Evolutionary conservation across 78 protist genomes (phyloP), one percentile per base, ranked within the genome.

Genomic region (Guillardia theta): DNA sequence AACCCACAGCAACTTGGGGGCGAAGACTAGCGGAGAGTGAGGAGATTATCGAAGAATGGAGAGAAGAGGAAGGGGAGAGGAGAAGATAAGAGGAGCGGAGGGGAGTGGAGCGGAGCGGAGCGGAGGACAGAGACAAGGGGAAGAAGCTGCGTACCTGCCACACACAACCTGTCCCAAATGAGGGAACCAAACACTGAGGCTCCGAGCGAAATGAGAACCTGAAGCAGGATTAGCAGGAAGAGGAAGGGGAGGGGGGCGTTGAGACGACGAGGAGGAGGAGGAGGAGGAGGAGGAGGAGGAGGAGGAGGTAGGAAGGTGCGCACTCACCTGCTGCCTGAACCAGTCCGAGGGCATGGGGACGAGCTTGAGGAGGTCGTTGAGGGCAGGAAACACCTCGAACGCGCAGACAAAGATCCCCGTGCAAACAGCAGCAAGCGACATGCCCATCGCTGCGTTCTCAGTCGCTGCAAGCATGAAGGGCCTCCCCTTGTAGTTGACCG

Each of bases 311-410:
- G 15, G 36, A 36, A 77, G 15, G 22, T 77, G 10, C 22, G 22
- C 22, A 77, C 88, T n/a, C 36, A 77, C 88, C n/a, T 77, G 36
- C 88, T 53, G 62, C 33, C 62, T 12, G 62, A 53, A 53, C 33
- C 12, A 53, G 62, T 53, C 18, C 12, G 62, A 53, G 18, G 62
- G 62, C 62, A 53, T 10, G 44, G 36, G 48, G 30, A 36, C 62
- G 93, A 77, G 92, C 15, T 94, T 94, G 88, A 94, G 88, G 47
- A 94, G 93, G 50, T 83, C 70, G 10, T 90, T 90, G 88, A 87
- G 58, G 54, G 39, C 50, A 15, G 95, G 93, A 21, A 50, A n/a
- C 18, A 24, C 39, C 92, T 88, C 78, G n/a, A 64, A 64, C 33
- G 78, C 78, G 78, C 78, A 64, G 43, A 21, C 78, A 64, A 64